Base-by-base conservation (phyloP, 2,329 filamentous ascomycete genomes). In the Ophiostoma piceae region DNA sequence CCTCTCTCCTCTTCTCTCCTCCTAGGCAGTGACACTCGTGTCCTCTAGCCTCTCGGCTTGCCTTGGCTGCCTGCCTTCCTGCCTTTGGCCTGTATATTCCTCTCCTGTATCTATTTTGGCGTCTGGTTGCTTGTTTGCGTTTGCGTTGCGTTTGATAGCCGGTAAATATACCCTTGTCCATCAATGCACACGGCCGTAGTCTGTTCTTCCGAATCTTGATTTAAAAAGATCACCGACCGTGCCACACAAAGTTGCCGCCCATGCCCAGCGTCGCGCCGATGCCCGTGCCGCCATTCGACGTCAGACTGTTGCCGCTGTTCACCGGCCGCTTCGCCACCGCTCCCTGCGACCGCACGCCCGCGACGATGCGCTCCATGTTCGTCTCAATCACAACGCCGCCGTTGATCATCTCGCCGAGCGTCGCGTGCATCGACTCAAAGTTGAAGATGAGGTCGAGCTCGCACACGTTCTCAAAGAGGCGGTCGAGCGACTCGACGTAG, bases 371-470 rank as follows among this genome's bases (percentile, higher is more conserved):
- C 71, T 97, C 93, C 72, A 96, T 80, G 75, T 90, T 92, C 41
- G 94, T 97, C 82, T 98, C 94, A 32, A 98, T 89, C 19, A 98
- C 94, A 16, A 97, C 92, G 0, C 94, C 94, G 16, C 94, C 94
- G 19, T 97, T 92, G 70, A 98, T 91, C 92, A 98, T 96, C 83
- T 98, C 94, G 71, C 88, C 89, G 11, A 98, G 82, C 19, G 93
- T 89, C 9, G 94, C 91, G 82, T 99, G 95, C 76, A 99, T 84
- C 19, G 93, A 96, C 84, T 99, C 95, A 76, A 97, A 99, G 78
- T 98, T 98, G 83, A 99, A 99, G 79, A 99, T 99, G 75, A 99
- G 85, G 79, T 99, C 94, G 70, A 99, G 84, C 82, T 99, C 95
- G 84, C 95, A 99, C 11, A 99, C 95, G 78, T 99, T 97, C 81